Evolutionary conservation across 2,329 filamentous ascomycete species (phyloP).

Genomic region (Scedosporium aurantiacum): DNA sequence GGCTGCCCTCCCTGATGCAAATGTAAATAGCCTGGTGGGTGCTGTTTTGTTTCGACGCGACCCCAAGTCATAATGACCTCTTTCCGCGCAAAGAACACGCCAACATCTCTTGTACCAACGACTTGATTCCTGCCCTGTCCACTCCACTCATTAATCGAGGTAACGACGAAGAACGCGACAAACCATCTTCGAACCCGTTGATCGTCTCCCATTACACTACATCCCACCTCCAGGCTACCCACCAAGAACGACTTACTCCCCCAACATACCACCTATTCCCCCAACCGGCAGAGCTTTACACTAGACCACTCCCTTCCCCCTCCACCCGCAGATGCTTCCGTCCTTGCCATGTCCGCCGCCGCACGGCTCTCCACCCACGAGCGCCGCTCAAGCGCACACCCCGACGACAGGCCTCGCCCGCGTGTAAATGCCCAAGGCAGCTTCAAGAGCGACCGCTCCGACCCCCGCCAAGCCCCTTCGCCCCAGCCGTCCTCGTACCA

Average conservation of each 20-base stretch:
- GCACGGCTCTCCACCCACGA: slow-evolving; percentile 5
- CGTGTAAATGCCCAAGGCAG: slow-evolving; percentile 26
- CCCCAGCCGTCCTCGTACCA: slow-evolving; percentile 23
- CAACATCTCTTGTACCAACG: neutral
- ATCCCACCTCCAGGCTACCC: too few relatives aligned
- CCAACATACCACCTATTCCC: neutral
- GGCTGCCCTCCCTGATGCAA: neutral
- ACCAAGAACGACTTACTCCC: neutral
- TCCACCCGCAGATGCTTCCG: neutral
- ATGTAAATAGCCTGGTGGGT: neutral
- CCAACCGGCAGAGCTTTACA: neutral
- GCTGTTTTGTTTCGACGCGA: neutral
- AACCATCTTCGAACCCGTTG: too few relatives aligned
- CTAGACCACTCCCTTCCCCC: neutral
- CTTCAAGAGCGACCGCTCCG: slow-evolving; percentile 14
- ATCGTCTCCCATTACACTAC: too few relatives aligned
- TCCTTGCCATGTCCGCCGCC: slow-evolving; percentile 9
- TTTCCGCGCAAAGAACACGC: neutral
- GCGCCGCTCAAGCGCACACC: slow-evolving; percentile 8
- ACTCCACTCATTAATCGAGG: too few relatives aligned
- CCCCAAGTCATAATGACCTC: neutral
- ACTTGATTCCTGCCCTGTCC: neutral
- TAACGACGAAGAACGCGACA: too few relatives aligned
- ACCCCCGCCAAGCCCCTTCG: slow-evolving; percentile 9
- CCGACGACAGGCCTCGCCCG: slow-evolving; percentile 17